Evolutionary conservation across 75 land plant species (phyloP), one percentile per base, ranked within the genome.

Genomic region (Selaginella moellendorffii): DNA sequence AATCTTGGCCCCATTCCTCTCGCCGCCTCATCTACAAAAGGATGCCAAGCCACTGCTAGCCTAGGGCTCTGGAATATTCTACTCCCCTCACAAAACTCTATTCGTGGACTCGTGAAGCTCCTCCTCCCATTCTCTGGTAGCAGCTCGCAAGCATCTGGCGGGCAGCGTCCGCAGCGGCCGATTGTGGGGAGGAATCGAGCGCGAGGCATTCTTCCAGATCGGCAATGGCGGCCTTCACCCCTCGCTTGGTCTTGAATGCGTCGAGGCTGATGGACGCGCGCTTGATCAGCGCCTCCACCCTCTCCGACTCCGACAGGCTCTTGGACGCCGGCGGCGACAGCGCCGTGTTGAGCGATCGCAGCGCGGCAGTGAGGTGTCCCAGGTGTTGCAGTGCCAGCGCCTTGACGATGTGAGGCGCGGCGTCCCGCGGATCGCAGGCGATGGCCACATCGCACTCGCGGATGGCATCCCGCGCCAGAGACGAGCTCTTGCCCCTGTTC

Each of bases 331-430:
- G 81, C 0, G 79, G 72, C 1, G 81, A 52, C 17, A 89, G 83
- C 24, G 96, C 90, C 0, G 60, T 46, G 51, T 79, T 80, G 20
- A 89, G 68, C 53, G 79, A 73, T 12, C 69, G 71, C 27, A 89
- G 52, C 5, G 96, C 86, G 52, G 82, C 76, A 52, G 79, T 60
- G 27, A 31, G 61, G 69, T 65, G 81, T 27, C 84, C 84, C 30
- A 71, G 83, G 54, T 75, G 74, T 53, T 85, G 80, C 24, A 88
- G 84, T 10, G 87, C 79, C 8, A 84, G 74, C 28, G 84, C 74
- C 46, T 81, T 81, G 79, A 89, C 80, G 68, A 89, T 76, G 72
- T 81, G 71, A 21, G 80, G 26, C 36, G 96, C 90, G 31, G 96
- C 96, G 73, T 89, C 96, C 10, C 65, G 62, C 25, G 85, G 81